Evolutionary conservation across 306 rosid genomes (phyloP).

Genomic region (Boehmeria nivea): DNA sequence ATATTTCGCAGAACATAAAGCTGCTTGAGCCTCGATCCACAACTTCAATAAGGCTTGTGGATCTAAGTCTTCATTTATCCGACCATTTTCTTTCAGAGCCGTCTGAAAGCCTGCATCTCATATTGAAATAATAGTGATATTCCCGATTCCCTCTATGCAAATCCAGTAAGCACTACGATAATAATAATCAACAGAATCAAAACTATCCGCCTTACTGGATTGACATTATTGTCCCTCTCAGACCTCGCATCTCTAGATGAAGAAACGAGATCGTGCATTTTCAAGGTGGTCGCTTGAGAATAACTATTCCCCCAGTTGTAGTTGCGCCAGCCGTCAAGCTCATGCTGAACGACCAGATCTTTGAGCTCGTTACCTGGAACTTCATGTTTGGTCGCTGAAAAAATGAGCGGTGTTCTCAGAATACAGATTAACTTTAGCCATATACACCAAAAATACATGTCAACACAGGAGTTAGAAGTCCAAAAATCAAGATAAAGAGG

Average conservation of each 20-base stretch:
- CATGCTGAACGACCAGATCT: conserved; percentile 21
- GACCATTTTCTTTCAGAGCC: conserved; percentile 28
- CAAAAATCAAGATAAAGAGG: too few species aligned
- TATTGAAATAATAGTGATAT: conserved; percentile 9
- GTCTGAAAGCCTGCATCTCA: conserved; percentile 37
- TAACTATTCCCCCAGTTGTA: conserved; percentile 11
- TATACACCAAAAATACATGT: neutral
- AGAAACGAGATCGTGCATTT: conserved; percentile 25
- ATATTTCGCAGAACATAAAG: conserved; percentile 39
- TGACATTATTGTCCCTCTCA: conserved; percentile 32
- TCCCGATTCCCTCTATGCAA: conserved; percentile 2
- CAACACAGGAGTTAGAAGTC: too few species aligned
- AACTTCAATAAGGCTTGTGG: conserved; percentile 43
- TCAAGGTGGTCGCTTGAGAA: conserved; percentile 26
- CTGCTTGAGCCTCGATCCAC: conserved; percentile 68
- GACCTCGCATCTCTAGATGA: conserved; percentile 28
- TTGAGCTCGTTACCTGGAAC: conserved; percentile 26
- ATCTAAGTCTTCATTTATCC: conserved; percentile 33
- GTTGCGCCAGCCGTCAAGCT: conserved; percentile 25
- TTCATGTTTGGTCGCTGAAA: conserved; percentile 32
- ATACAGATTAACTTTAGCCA: neutral
- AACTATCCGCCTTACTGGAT: conserved; percentile 34
- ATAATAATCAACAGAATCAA: conserved; percentile 4
- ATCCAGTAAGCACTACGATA: too few species aligned
- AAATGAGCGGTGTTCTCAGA: conserved; percentile 29